Evolutionary conservation across 257 asterid genomes (phyloP).

Genomic region (Solanum paucissectum): DNA sequence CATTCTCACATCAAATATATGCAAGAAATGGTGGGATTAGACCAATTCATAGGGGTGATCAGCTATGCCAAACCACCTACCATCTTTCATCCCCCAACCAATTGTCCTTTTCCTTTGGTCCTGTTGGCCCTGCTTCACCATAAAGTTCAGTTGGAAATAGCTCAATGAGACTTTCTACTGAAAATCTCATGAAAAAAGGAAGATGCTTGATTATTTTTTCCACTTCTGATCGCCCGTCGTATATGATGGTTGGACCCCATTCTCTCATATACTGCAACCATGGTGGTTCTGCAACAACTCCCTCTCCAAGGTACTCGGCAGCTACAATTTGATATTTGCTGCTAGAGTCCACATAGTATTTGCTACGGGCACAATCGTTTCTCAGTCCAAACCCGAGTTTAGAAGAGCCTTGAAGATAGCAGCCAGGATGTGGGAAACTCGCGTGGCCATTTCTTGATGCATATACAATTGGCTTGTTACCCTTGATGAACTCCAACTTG

Average conservation of each 20-base stretch:
- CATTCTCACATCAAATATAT: background rate
- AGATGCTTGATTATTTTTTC: conserved; percentile 66
- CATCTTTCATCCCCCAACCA: conserved; percentile 88
- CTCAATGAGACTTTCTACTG: conserved; percentile 48
- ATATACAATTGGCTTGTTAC: conserved; percentile 57
- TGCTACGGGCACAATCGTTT: conserved; percentile 65
- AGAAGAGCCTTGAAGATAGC: conserved; percentile 64
- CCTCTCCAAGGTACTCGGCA: conserved; percentile 62
- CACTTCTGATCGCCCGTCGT: conserved; percentile 44
- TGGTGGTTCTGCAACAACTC: conserved; percentile 41
- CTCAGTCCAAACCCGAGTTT: conserved; percentile 53
- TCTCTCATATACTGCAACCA: conserved; percentile 95
- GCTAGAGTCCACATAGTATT: conserved; percentile 49
- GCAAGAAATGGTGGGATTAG: background rate
- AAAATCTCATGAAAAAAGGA: conserved; percentile 60
- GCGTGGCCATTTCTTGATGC: conserved; percentile 79
- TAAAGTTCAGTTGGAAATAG: conserved; percentile 72
- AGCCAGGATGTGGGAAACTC: conserved; percentile 70
- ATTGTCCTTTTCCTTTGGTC: conserved; percentile 91
- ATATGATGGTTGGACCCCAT: conserved; percentile 82
- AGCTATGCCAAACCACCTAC: background rate
- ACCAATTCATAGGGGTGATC: background rate
- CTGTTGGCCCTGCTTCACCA: conserved; percentile 90
- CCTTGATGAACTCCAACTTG: conserved; percentile 58
- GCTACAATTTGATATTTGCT: conserved; percentile 42